phyloP scores from a whole-genome alignment of 2,329 filamentous ascomycete species.

The Sclerotinia glacialis region DNA sequence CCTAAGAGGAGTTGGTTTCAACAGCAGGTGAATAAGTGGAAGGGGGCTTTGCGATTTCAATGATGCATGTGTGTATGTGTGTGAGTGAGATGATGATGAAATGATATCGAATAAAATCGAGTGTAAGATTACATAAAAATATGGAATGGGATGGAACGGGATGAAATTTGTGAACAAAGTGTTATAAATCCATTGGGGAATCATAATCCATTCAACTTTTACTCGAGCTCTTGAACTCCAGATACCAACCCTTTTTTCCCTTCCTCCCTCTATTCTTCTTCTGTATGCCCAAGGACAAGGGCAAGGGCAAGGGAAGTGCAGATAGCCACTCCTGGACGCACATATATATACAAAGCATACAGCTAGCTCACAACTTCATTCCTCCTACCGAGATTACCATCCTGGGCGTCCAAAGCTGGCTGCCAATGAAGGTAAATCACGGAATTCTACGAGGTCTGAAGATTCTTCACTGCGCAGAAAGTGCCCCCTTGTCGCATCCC shows the following conservation, averaged over 20 bases:
- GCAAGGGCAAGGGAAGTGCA: not conserved
- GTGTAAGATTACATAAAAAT: not conserved
- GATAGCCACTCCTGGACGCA: not conserved
- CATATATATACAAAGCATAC: not conserved
- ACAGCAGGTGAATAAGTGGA: conserved; percentile 52
- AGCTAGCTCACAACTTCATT: not conserved
- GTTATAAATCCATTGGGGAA: no score
- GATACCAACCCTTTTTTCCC: no score
- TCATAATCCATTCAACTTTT: no score
- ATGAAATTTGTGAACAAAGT: not conserved
- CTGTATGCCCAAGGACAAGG: no score
- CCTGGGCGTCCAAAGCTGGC: not conserved
- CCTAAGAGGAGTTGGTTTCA: conserved; percentile 55
- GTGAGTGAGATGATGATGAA: not conserved
- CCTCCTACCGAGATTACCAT: conserved; percentile 11
- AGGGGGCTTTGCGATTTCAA: conserved; percentile 58
- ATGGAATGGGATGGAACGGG: not conserved
- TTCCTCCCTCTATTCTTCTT: no score
- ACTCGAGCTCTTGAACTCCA: no score
- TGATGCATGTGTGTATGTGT: conserved; percentile 34
- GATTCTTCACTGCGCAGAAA: not conserved
- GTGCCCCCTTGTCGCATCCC: not conserved
- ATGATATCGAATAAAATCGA: not conserved
- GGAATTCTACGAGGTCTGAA: conserved; percentile 4
- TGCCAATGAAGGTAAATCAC: not conserved